Conservation (phyloP, 805 yeast species). For the Hemisphaericaspora nanyangensis region DNA sequence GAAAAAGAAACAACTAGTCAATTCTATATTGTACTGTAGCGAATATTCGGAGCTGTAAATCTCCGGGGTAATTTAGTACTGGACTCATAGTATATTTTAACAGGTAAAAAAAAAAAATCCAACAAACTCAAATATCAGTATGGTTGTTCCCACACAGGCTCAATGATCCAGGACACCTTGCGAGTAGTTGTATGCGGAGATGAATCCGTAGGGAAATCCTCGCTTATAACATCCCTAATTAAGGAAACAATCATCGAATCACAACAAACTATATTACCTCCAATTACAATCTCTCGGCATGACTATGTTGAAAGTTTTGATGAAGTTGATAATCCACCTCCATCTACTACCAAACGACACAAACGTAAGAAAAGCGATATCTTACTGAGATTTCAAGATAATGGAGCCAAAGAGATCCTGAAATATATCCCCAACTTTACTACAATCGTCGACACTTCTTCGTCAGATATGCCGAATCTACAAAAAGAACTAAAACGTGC, state of each 20-base stretch:
- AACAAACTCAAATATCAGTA: too few species aligned
- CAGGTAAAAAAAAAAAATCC: too few species aligned
- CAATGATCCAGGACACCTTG: constrained; percentile 46
- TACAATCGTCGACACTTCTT: constrained; percentile 74
- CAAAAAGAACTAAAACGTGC: constrained; percentile 77
- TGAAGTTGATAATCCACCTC: constrained; percentile 9
- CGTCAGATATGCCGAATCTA: constrained; percentile 57
- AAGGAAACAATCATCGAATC: constrained; percentile 74
- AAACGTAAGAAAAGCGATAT: not conserved
- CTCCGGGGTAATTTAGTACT: too few species aligned
- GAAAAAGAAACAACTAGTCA: too few species aligned
- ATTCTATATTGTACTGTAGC: too few species aligned
- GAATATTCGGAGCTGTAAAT: too few species aligned
- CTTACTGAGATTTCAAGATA: not conserved
- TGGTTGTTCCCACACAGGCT: too few species aligned
- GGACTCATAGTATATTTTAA: too few species aligned
- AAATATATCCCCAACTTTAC: constrained; percentile 47
- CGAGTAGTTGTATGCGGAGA: constrained; percentile 93
- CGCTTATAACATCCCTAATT: constrained; percentile 72
- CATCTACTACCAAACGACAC: not conserved
- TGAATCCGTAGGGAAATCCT: constrained; percentile 83
- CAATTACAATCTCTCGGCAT: constrained; percentile 72
- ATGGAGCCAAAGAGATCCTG: constrained; percentile 17
- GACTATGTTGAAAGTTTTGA: constrained; percentile 47
- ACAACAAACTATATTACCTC: constrained; percentile 62